Percentiles rank a stretch among this genome's conserved stretches.
Evolutionary conservation across 108 stramenopile species (phyloP).

Genomic region (Nannochloropsis granulata): DNA sequence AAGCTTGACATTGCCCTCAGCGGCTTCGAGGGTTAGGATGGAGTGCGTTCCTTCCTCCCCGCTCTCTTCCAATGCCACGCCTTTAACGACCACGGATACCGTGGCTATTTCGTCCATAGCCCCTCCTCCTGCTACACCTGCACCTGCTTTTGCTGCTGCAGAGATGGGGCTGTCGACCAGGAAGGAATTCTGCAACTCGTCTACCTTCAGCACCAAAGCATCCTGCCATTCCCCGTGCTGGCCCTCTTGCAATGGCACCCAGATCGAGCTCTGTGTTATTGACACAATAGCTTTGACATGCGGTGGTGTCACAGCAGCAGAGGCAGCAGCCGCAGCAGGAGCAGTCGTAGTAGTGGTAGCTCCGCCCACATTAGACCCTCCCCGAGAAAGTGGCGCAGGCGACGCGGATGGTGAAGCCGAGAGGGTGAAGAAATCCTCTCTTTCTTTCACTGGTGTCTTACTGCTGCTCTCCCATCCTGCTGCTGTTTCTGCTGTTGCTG

Average conservation of each 20-base stretch:
- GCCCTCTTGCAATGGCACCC: not conserved
- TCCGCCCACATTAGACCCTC: not conserved
- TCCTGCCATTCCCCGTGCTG: not conserved
- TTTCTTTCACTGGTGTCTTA: not conserved
- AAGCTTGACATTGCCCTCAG: not conserved
- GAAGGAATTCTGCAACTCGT: not conserved
- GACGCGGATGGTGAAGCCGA: not conserved
- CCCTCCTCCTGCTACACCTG: not conserved
- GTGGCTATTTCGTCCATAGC: not conserved
- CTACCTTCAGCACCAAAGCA: not conserved
- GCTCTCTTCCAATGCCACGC: not conserved
- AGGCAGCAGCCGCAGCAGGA: not conserved
- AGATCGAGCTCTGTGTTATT: not conserved
- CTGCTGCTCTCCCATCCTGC: not conserved
- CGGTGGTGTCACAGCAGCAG: not conserved
- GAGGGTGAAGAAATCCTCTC: not conserved
- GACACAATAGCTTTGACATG: no score
- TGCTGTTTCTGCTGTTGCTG: not conserved
- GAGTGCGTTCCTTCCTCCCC: not conserved
- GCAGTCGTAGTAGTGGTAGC: not conserved
- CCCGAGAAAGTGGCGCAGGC: not conserved
- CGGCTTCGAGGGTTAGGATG: not conserved
- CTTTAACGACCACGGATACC: not conserved
- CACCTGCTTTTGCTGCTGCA: not conserved
- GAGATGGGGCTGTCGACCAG: not conserved